A percentile compares a stretch with the other conserved stretches of the same genome.
phyloP scores from a whole-genome alignment of 2,329 filamentous ascomycete species.

The Dryadomyces quercivorus region DNA sequence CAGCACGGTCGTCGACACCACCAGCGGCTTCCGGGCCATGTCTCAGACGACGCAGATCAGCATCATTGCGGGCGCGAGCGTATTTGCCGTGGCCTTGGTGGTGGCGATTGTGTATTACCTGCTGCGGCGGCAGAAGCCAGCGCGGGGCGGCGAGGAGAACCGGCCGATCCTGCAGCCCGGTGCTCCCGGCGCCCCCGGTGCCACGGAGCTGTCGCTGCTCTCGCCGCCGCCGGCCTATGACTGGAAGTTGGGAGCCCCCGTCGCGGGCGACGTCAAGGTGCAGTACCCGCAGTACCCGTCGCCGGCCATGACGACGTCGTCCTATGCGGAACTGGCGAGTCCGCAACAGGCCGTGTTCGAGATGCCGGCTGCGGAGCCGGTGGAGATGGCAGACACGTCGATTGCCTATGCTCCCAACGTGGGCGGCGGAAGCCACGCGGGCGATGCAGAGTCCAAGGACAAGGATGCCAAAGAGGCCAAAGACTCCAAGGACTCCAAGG shows the following conservation, averaged over 20 bases:
- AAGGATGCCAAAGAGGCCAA: no score
- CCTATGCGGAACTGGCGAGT: background rate
- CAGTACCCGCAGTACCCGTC: conserved; percentile 8
- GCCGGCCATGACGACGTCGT: conserved; percentile 8
- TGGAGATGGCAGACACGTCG: conserved; percentile 17
- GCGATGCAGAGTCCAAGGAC: no score
- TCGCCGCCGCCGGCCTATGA: background rate
- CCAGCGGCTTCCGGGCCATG: conserved; percentile 7
- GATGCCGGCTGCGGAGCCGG: conserved; percentile 26
- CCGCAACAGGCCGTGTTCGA: conserved; percentile 32
- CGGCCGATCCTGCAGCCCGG: conserved; percentile 16
- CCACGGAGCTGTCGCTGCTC: background rate
- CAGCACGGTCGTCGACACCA: background rate
- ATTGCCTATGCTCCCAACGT: background rate
- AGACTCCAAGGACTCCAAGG: no score
- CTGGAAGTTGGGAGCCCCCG: background rate
- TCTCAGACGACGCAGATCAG: conserved; percentile 16
- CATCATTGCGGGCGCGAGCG: conserved; percentile 14
- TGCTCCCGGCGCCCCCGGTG: background rate
- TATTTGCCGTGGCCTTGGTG: conserved; percentile 12
- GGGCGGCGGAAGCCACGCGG: no score
- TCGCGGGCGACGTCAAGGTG: no score
- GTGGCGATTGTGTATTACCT: conserved; percentile 13
- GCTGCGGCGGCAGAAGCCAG: conserved; percentile 13
- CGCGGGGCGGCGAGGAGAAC: conserved; percentile 14